A percentile compares a stretch with the other conserved stretches of the same genome.
phyloP scores from a whole-genome alignment of 163 green algal species.

The Chloromonas sp. region DNA sequence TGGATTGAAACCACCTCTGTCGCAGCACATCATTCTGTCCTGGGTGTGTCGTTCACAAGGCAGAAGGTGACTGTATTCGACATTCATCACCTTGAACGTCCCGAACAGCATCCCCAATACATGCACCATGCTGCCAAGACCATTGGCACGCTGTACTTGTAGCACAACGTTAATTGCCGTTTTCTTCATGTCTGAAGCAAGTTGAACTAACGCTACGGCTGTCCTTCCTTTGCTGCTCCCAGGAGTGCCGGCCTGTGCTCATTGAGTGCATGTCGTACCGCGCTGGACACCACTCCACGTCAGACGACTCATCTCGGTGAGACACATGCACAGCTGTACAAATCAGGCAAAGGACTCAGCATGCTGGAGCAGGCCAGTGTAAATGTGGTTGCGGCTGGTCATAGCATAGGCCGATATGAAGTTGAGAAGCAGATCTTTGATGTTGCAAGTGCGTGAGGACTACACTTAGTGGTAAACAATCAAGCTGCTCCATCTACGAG shows the following conservation, averaged over 20 bases:
- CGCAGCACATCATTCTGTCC: not conserved
- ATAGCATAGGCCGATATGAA: not conserved
- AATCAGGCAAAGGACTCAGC: not conserved
- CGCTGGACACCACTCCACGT: conserved; percentile 88
- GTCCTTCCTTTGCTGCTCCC: no score
- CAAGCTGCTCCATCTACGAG: no score
- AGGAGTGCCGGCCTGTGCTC: conserved; percentile 36
- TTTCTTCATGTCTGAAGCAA: no score
- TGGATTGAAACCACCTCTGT: not conserved
- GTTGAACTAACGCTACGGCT: no score
- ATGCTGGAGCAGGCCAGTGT: not conserved
- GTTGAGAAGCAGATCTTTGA: not conserved
- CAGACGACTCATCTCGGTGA: conserved; percentile 76
- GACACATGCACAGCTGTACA: not conserved
- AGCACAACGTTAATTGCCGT: no score
- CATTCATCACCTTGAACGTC: no score
- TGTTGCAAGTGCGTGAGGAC: no score
- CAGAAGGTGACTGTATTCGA: not conserved
- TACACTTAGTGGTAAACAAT: no score
- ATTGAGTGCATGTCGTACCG: conserved; percentile 82
- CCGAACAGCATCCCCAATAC: no score
- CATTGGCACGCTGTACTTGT: no score
- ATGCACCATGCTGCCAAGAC: no score
- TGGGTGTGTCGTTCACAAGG: not conserved
- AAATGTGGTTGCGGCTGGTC: not conserved